A percentile compares a stretch with the other conserved stretches of the same genome.
These are phyloP conservation scores for Cytospora piceae DNA, from an alignment of 2,329 filamentous ascomycete genomes.

Conservation along the genomic window DNA sequence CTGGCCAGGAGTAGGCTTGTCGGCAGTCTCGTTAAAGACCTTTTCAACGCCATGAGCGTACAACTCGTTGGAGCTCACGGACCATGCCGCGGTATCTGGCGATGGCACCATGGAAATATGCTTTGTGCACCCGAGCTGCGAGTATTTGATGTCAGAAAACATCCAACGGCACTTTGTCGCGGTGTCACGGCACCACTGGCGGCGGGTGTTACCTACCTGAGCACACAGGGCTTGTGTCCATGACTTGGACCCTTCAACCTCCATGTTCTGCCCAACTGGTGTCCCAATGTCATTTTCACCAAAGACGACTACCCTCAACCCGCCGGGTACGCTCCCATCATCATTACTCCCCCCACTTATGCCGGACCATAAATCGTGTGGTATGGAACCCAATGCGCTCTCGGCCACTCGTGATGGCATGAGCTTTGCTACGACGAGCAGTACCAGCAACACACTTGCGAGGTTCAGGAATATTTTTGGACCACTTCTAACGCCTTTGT, in stretches of 20 bases:
- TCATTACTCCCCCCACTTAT: conserved; percentile 10
- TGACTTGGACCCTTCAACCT: conserved; percentile 34
- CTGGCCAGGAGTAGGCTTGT: conserved; percentile 41
- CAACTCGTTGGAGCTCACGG: conserved; percentile 57
- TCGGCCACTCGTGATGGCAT: conserved; percentile 33
- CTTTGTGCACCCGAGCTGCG: conserved; percentile 50
- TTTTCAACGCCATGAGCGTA: conserved; percentile 53
- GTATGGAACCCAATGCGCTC: conserved; percentile 30
- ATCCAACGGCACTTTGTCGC: background rate
- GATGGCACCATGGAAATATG: conserved; percentile 52
- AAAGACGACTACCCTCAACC: conserved; percentile 56
- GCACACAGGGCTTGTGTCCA: conserved; percentile 56
- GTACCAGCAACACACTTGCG: conserved; percentile 31
- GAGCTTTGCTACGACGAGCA: conserved; percentile 34
- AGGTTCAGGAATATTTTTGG: conserved; percentile 37
- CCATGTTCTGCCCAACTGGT: conserved; percentile 34
- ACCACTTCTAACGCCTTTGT: conserved; percentile 36
- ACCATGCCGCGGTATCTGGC: conserved; percentile 53
- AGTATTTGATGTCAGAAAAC: background rate
- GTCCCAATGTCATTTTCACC: conserved; percentile 54
- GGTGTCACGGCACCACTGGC: background rate
- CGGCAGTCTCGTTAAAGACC: conserved; percentile 39
- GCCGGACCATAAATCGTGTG: conserved; percentile 30
- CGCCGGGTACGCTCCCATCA: conserved; percentile 33
- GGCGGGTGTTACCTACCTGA: conserved; percentile 43